phyloP scores from a whole-genome alignment of 371 early-diverging fungal genomes.

The Haplosporangium sp. region DNA sequence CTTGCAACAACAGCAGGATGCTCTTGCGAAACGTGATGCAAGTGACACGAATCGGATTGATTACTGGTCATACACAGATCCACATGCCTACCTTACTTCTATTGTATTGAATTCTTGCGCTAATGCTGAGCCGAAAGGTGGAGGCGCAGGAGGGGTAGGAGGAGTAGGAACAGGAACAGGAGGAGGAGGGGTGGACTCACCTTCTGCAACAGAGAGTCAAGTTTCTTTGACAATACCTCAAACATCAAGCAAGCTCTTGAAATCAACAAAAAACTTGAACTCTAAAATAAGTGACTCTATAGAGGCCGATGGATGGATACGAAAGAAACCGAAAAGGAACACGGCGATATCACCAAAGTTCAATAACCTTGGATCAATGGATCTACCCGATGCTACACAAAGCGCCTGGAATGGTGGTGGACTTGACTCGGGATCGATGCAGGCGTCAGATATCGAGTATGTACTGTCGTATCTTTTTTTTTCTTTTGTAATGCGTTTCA shows the following conservation, averaged over 20 bases:
- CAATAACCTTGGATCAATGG: constrained; percentile 2
- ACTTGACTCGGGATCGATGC: constrained; percentile 22
- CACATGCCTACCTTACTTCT: constrained; percentile 50
- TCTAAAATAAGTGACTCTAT: constrained; percentile 1
- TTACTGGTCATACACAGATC: constrained; percentile 51
- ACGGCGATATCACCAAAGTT: constrained; percentile 9
- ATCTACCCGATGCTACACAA: constrained; percentile 1
- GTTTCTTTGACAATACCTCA: constrained; percentile 6
- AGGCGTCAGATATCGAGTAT: constrained; percentile 30
- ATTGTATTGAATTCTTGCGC: constrained; percentile 53
- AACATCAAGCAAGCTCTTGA: constrained; percentile 12
- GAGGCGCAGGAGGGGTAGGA: no score
- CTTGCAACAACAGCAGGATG: constrained; percentile 49
- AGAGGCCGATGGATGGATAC: constrained; percentile 50
- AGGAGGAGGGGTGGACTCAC: constrained; percentile 19
- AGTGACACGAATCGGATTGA: constrained; percentile 43
- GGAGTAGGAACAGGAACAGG: no score
- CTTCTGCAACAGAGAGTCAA: constrained; percentile 32
- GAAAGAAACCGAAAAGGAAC: constrained; percentile 30
- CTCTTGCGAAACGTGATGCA: constrained; percentile 14
- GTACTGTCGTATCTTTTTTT: not conserved
- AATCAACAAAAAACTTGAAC: not conserved
- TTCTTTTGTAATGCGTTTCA: not conserved
- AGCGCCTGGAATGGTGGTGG: constrained; percentile 16
- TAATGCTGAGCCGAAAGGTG: constrained; percentile 33